Evolutionary conservation across 2,329 filamentous ascomycete genomes (phyloP), one percentile per base, ranked within the genome.

Genomic region (Claviceps humidiphila): DNA sequence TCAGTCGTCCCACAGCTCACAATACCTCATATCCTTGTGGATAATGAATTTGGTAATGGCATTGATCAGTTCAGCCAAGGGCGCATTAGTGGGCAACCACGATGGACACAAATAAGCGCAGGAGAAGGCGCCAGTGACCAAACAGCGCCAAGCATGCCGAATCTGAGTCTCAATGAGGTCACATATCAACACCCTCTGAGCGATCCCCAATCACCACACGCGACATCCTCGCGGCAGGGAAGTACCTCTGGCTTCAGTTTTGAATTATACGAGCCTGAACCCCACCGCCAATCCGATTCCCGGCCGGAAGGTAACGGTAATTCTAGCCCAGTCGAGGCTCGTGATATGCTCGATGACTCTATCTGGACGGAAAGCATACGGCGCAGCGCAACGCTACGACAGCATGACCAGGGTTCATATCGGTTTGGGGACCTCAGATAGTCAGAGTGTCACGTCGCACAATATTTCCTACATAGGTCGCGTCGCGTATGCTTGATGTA

Each of bases 281-380:
- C 59, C 41, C 64, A 62, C 17, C 58, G 57, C 42, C 55, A 58
- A 47, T 54, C 58, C 1, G 57, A 58, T 20, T 64, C 63, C 38
- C 61, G 65, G 14, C 78, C 75, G 63, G 79, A 79, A 59, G 72
- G 84, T 44, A 78, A 82, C 24, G 80, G 78, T 51, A 89, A 85
- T 66, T 74, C 76, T 5, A 88, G 81, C 61, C 82, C 84, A 49
- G 79, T 83, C 47, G 85, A 89, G 61, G 86, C 94, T 58, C 80
- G 90, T 66, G 82, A 89, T 58, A 86, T 93, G 63, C 76, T 97
- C 51, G 88, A 93, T 61, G 87, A 91, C 62, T 93, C 88, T 17
- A 84, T 87, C 16, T 97, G 91, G 91, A 87, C 91, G 50, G 88
- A 95, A 69, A 95, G 87, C 72, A 89, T 96, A 58, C 77, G 89